These are phyloP conservation scores for Trypanosoma scelopori DNA, from an alignment of 208 protist species.

Conservation along the genomic window DNA sequence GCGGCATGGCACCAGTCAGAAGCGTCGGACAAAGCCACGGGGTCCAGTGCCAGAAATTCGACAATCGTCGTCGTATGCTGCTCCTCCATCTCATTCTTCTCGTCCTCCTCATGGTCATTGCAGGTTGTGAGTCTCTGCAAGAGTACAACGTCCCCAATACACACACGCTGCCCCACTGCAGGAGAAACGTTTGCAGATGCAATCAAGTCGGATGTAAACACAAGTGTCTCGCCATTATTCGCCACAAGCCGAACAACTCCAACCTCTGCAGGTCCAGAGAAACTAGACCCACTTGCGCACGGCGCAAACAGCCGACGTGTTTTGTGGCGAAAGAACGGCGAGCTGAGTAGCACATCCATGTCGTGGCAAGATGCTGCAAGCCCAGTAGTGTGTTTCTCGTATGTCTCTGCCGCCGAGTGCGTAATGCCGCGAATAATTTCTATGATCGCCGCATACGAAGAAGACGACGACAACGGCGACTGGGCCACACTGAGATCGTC, in stretches of 20 bases:
- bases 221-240: constrained; percentile 56
- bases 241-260: constrained; percentile 68
- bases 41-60: constrained; percentile 63
- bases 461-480: background rate
- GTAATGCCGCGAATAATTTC: constrained; percentile 36
- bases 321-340: constrained; percentile 16
- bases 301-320: constrained; percentile 12
- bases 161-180: constrained; percentile 28
- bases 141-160: constrained; percentile 59
- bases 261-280: constrained; percentile 36
- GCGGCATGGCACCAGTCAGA: constrained; percentile 69
- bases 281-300: background rate
- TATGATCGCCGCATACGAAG: constrained; percentile 24
- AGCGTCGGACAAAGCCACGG: constrained; percentile 49
- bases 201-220: constrained; percentile 38
- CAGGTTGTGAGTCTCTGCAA: constrained; percentile 26
- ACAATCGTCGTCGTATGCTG: constrained; percentile 17
- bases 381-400: constrained; percentile 1
- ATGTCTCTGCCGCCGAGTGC: constrained; percentile 1
- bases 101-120: background rate
- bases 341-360: constrained; percentile 18
- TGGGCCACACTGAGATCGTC: background rate
- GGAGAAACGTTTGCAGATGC: constrained; percentile 15
- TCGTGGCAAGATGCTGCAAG: background rate
- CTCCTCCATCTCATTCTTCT: background rate